Evolutionary conservation across 352 stramenopile species (phyloP), one percentile per base, ranked within the genome.

Genomic region (Pythium grandisporangium): DNA sequence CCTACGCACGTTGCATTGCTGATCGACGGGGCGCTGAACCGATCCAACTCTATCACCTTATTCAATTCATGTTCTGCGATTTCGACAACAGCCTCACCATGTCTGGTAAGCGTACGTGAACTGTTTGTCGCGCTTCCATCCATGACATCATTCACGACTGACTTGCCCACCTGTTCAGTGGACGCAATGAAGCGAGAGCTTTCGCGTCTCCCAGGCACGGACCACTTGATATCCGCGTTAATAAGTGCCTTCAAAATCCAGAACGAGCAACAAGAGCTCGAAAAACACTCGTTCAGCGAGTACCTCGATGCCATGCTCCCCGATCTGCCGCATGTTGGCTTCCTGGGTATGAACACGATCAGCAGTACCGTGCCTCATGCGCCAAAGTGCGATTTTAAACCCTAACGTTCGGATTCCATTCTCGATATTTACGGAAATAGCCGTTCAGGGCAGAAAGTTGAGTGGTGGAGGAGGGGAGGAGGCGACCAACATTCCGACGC

Each of bases 1-100:
- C 93, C 55, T 98, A 95, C 62, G 63, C 93, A 32, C 65, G 94
- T 23, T 94, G 95, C 42, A 62, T 96, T 22, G 61, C 73, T 17
- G 92, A 98, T 64, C 86, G 70, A 11, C 95, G 87, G 24, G 83
- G 80, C n/a, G 59, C 96, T 2, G 94, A 98, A 54, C 89, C 91
- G 17, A 88, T 70, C 33, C 88, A 95, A 43, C 76, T 98, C 42
- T 97, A 95, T 58, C 84, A 97, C 48, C 59, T 98, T 42, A 81
- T 96, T 21, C 86, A 97, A 49, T 98, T 98, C 53, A 75, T 97
- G 57, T 76, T 98, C 32, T 98, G 91, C 47, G 90, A 97, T 45
- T 57, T 67, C 4, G 84, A 98, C 45, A 68, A 71, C 27, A 95
- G 92, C 58, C 73, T 71, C 13, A 69, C 70, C 26, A 82, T 98